Evolutionary conservation across 73 alveolate species (phyloP).

Genomic region (Paramecium primaurelia): DNA sequence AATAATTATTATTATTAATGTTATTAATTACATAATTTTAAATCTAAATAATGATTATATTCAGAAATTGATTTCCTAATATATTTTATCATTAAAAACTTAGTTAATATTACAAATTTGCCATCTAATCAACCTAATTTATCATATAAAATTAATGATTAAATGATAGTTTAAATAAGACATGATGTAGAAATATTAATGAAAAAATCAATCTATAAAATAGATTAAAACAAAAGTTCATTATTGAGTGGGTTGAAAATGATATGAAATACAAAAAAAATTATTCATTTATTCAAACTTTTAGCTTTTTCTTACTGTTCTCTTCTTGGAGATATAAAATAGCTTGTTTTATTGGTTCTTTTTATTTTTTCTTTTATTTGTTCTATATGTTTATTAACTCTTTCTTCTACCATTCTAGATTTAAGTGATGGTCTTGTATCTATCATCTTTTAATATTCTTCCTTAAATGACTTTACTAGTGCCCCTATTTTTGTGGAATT

Average conservation of each 20-base stretch:
- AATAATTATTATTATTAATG: no score
- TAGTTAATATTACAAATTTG: no score
- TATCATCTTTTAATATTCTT: neutral
- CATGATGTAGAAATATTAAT: neutral
- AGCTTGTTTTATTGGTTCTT: neutral
- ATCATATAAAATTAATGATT: neutral
- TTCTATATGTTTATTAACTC: neutral
- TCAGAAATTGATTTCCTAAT: no score
- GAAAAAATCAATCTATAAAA: no score
- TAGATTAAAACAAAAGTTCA: neutral
- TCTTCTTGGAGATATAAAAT: conserved; percentile 5
- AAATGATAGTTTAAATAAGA: neutral
- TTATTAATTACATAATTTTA: no score
- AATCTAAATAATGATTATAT: no score
- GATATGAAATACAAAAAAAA: neutral
- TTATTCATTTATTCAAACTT: neutral
- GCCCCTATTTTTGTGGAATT: neutral
- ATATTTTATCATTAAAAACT: no score
- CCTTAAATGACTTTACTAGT: neutral
- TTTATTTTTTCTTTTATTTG: neutral
- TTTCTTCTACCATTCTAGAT: neutral
- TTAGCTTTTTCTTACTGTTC: neutral
- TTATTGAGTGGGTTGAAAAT: neutral
- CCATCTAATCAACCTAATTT: neutral
- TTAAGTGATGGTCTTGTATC: neutral